Base-by-base conservation (phyloP, 805 yeast genomes). In the Teunomyces funiuensis region DNA sequence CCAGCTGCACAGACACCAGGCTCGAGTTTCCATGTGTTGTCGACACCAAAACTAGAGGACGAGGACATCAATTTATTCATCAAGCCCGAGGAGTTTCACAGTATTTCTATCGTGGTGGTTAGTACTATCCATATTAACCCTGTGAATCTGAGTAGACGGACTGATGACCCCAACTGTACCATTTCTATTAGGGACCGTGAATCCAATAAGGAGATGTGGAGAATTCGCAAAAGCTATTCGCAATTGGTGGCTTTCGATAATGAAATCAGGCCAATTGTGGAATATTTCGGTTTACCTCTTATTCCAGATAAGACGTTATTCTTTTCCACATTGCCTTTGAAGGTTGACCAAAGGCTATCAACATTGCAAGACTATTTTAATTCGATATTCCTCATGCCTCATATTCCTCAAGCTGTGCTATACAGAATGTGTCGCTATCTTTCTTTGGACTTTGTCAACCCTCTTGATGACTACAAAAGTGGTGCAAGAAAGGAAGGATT, bases 131-230 rank as follows among this genome's bases (percentile, higher is more conserved):
- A 57, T 29, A 46, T 57, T 10, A 48, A 45, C 23, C 62, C 61
- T 20, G 63, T 65, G 3, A 56, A 59, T n/a, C 69, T 60, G 28
- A 48, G 62, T 7, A 73, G 70, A 28, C 72, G 73, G 47, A 50
- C 67, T 0, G 85, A 79, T 28, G 88, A 83, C 30, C 82, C 85
- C 13, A 63, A 64, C 20, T 71, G 85, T 16, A 70, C 85, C 1
- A 72, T 90, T 40, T 74, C 83, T 13, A 79, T 85, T 4, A 65
- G 74, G 34, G 91, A 85, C 50, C 74, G 81, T 25, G 79, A 73
- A 17, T 63, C 82, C 2, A 67, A 71, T 28, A 80, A 80, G 45
- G 88, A 82, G 51, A 76, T 86, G 69, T 90, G 95, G 84, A 73
- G 81, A 50, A 79, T 88, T 40, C 69, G 80, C 30, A 88, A 88